phyloP scores from a whole-genome alignment of 352 stramenopile species.

The Globisporangium takayamanum region DNA sequence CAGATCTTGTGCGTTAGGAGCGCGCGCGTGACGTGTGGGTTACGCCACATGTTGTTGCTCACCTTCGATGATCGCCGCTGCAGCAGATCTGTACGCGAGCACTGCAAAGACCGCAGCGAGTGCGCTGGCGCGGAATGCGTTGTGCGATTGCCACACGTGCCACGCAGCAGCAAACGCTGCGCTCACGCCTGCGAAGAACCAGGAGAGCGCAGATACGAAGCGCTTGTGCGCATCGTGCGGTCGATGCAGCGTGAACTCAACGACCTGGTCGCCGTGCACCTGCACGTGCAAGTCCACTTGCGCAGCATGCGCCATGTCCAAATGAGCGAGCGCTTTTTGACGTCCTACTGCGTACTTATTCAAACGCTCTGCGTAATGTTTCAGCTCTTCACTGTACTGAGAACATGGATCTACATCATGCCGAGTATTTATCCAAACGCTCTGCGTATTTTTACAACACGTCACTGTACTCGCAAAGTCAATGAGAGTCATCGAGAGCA shows the following conservation, averaged over 20 bases:
- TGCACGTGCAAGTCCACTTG: slow-evolving; percentile 47
- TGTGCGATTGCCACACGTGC: slow-evolving; percentile 13
- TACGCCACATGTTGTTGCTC: background rate
- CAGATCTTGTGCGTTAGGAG: background rate
- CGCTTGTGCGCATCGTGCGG: background rate
- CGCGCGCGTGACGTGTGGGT: background rate
- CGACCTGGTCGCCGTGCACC: slow-evolving; percentile 34
- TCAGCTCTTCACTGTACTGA: too few relatives aligned
- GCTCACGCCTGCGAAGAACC: background rate
- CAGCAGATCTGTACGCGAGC: slow-evolving; percentile 2
- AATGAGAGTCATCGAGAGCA: background rate
- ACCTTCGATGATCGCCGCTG: slow-evolving; percentile 9
- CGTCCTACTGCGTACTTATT: background rate
- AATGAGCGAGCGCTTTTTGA: background rate
- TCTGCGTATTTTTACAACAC: too few relatives aligned
- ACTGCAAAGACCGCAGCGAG: slow-evolving; percentile 1
- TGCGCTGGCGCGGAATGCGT: background rate
- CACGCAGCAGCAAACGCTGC: slow-evolving; percentile 9
- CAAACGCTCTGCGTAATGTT: too few relatives aligned
- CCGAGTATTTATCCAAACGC: too few relatives aligned
- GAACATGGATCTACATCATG: too few relatives aligned
- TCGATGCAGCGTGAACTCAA: slow-evolving; percentile 47
- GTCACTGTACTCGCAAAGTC: too few relatives aligned
- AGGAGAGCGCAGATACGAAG: background rate
- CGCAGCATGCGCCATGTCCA: background rate